Evolutionary conservation across 805 yeast genomes (phyloP).

Genomic region (Wickerhamiella sorbophila): DNA sequence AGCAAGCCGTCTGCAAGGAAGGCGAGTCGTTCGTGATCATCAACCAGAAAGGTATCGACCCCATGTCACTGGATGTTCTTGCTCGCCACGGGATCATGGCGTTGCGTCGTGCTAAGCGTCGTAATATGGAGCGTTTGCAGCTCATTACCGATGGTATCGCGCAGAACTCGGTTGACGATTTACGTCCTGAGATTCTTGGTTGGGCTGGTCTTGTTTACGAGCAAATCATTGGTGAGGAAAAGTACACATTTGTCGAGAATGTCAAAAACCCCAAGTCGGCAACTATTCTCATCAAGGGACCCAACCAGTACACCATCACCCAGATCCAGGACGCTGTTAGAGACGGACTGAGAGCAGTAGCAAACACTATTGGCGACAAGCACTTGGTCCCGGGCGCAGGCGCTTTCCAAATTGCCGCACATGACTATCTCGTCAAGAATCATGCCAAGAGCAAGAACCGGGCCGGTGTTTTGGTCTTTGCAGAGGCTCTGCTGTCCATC

Average conservation of each 20-base stretch:
- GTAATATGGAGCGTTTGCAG: constrained; percentile 98
- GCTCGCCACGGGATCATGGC: constrained; percentile 91
- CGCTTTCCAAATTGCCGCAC: constrained; percentile 77
- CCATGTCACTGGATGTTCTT: constrained; percentile 87
- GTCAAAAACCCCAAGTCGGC: constrained; percentile 76
- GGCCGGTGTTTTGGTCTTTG: constrained; percentile 84
- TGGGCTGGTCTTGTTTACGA: constrained; percentile 83
- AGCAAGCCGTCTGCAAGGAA: constrained; percentile 77
- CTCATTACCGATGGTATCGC: constrained; percentile 95
- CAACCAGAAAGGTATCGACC: constrained; percentile 97
- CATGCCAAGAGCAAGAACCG: constrained; percentile 72
- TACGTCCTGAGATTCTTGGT: constrained; percentile 67
- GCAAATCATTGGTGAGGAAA: constrained; percentile 91
- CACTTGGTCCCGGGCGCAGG: constrained; percentile 94
- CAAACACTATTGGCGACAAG: constrained; percentile 77
- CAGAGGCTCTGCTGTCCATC: constrained; percentile 77
- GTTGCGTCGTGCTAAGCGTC: constrained; percentile 92
- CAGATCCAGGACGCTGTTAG: constrained; percentile 96
- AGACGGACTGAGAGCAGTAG: constrained; percentile 90
- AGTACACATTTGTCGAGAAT: constrained; percentile 89
- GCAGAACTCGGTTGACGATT: constrained; percentile 91
- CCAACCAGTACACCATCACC: constrained; percentile 72
- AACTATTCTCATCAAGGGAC: constrained; percentile 85
- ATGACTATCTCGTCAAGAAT: constrained; percentile 46
- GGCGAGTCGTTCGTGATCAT: constrained; percentile 78